Conservation (phyloP, 768 basidiomycete species). For the Fomitopsis serialis region DNA sequence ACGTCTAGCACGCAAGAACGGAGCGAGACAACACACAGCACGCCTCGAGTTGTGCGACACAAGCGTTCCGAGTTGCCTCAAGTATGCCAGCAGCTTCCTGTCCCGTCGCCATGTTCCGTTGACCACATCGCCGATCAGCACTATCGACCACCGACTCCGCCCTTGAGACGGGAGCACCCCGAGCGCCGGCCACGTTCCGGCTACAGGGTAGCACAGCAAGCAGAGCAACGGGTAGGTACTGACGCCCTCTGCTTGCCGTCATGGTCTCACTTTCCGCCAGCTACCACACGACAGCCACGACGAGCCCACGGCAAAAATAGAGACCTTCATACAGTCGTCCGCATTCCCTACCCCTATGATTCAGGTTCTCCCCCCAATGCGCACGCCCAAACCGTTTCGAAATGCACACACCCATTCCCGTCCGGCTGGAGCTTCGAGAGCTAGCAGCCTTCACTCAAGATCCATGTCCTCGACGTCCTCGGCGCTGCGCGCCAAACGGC, state of each 20-base stretch:
- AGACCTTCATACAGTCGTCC: neutral
- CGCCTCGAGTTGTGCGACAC: conserved; percentile 4
- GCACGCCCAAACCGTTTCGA: neutral
- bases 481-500: neutral
- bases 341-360: neutral
- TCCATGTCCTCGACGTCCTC: neutral
- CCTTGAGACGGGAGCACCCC: conserved; percentile 17
- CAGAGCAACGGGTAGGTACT: neutral
- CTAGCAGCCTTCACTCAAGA: neutral
- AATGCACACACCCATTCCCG: neutral
- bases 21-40: neutral
- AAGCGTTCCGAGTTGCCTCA: conserved; percentile 15
- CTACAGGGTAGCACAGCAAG: neutral
- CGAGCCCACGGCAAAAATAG: too few relatives aligned
- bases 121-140: conserved; percentile 8
- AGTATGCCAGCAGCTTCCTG: conserved; percentile 6
- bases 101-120: neutral
- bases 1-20: neutral
- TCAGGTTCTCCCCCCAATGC: neutral
- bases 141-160: conserved; percentile 30
- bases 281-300: too few relatives aligned
- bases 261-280: neutral
- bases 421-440: neutral
- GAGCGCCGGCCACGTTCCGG: neutral
- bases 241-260: neutral